Conservation (phyloP, 2,329 filamentous ascomycete genomes). For the Dothistroma pini region DNA sequence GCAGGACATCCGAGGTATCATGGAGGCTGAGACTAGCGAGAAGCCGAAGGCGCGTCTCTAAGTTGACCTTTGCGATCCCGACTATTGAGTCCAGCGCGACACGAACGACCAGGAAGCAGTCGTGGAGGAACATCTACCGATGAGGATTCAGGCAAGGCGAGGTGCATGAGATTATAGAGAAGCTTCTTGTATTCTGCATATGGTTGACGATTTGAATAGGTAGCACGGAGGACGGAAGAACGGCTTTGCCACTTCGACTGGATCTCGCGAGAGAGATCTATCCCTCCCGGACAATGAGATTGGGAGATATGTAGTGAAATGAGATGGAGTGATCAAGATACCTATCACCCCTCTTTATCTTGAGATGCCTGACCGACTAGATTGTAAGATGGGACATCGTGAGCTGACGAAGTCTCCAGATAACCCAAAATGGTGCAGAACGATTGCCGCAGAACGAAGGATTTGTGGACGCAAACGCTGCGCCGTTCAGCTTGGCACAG, state of each 20-base stretch:
- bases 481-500: neutral
- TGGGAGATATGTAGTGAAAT: neutral
- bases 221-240: neutral
- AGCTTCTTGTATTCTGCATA: neutral
- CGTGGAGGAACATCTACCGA: neutral
- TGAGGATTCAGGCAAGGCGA: neutral
- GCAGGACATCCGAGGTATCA: slow-evolving; percentile 79
- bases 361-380: too few species aligned
- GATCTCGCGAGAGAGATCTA: neutral
- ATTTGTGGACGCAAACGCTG: neutral
- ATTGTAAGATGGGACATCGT: neutral
- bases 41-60: slow-evolving; percentile 13
- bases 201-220: neutral
- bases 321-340: neutral
- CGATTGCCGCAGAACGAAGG: neutral
- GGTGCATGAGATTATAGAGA: neutral
- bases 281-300: neutral
- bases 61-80: neutral
- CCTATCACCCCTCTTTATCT: too few species aligned
- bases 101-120: too few species aligned
- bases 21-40: slow-evolving; percentile 61
- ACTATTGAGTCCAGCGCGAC: neutral
- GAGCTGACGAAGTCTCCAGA: neutral
- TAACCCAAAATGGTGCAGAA: neutral
- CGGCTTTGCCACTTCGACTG: neutral